Base-by-base conservation (phyloP, 208 protist genomes). In the Trypanosoma rangeli region DNA sequence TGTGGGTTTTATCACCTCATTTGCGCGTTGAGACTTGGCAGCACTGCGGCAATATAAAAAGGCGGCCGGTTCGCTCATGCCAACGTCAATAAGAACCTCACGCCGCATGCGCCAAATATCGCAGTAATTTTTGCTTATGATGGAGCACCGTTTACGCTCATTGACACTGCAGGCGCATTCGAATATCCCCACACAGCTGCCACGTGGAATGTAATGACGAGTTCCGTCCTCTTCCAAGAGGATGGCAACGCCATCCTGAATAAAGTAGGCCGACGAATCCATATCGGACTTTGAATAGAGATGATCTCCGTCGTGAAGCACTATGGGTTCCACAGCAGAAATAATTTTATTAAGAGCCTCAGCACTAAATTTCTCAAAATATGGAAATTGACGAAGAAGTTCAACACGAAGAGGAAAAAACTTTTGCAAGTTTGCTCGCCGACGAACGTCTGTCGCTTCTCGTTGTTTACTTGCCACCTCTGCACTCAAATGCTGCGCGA, bases 161-260 rank as follows among this genome's bases (percentile, higher is more conserved):
- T 96, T 94, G 3, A 94, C 88, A 46, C 83, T 80, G 66, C 87
- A 94, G 42, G 80, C 78, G 73, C 90, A 95, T 73, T 96, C 90
- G 67, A 96, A 96, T 53, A 92, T 83, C n/a, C 88, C 88, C 42
- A 96, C 68, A 68, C 87, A 94, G 74, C 80, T 92, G 9, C 90
- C 90, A 48, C 84, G 83, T 7, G 73, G 68, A 8, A 93, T 65
- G 52, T 55, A 39, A 5, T 44, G 65, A 44, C 83, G 65, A 22
- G 72, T 64, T 1, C 83, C 86, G 24, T 73, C 55, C 9, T 66
- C 73, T 22, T 92, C 83, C 9, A 77, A 64, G 46, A 81, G 61
- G 33, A 87, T 77, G 4, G 88, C 88, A 4, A 86, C 77, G 16
- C 90, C 90, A 61, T 96, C 90, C 57, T 89, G 84, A 3, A 96